Evolutionary conservation across 2,329 filamentous ascomycete genomes (phyloP), one percentile per base, ranked within the genome.

Genomic region (Sclerotinia sclerotiorum): DNA sequence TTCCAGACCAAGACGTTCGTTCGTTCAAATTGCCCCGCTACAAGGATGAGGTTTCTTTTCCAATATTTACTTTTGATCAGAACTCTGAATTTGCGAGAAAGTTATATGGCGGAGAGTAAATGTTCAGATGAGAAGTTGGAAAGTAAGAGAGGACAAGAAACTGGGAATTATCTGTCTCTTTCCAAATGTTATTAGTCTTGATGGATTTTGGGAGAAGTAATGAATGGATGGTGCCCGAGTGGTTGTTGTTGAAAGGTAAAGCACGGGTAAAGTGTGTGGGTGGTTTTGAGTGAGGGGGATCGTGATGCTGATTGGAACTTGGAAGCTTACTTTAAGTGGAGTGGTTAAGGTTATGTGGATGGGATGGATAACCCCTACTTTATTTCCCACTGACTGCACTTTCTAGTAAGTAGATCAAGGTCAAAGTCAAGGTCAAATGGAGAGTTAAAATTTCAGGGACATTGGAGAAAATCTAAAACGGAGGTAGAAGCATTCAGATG

Each of bases 11-110:
- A 62, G 60, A 62, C 19, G 60, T 42, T 42, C 39, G 60, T 42
- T 42, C 39, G 39, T 39, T 62, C 46, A 27, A n/a, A 51, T 39
- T 62, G 60, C 60, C 62, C 62, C 62, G 49, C 62, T 65, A 65
- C 62, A 42, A 65, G 62, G 62, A 65, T 55, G 62, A 46, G 49
- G 62, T 57, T 65, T 65, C 48, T 29, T 29, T 57, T 57, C 17
- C 35, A 42, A n/a, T 35, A 29, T 29, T 44, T 57, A 35, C n/a
- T 2, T 42, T 56, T 5, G 24, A n/a, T 29, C 39, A 5, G 39
- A 42, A 42, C 11, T 56, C n/a, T 44, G 24, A 29, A 65, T 35
- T 44, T 19, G 27, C 21, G 42, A 49, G 39, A 4, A 48, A 32
- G 10, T 8, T 29, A 29, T 42, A 17, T 42, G 15, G 39, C 5